These are phyloP conservation scores for Metschnikowia proteae DNA, from an alignment of 805 yeast species.

Conservation along the genomic window DNA sequence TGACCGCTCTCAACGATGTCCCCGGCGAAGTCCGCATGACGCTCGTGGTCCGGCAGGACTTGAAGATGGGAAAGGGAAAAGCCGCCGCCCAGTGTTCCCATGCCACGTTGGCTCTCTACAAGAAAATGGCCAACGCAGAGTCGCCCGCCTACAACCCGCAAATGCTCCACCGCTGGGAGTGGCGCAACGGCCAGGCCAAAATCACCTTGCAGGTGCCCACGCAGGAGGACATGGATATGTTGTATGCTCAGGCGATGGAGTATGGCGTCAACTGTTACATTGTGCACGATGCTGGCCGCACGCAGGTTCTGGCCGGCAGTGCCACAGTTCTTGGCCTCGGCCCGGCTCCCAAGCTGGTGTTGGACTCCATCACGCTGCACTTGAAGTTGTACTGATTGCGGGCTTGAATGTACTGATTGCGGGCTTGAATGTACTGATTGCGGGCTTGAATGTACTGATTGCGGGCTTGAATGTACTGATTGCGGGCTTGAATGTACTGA, in stretches of 20 bases:
- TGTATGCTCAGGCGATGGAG: conserved; percentile 78
- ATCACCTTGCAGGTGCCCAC: conserved; percentile 75
- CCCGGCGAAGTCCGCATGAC: conserved; percentile 88
- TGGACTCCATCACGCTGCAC: conserved; percentile 79
- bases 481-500: too few species aligned
- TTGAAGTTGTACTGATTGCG: conserved; percentile 63
- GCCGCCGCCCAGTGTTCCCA: conserved; percentile 97
- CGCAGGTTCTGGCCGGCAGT: conserved; percentile 93
- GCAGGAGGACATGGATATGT: conserved; percentile 66
- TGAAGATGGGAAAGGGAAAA: conserved; percentile 92
- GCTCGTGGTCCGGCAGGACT: conserved; percentile 79
- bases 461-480: too few species aligned
- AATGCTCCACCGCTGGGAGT: conserved; percentile 71
- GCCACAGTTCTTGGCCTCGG: conserved; percentile 97
- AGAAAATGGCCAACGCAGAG: conserved; percentile 52
- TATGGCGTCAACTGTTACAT: conserved; percentile 73
- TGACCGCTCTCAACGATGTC: conserved; percentile 55
- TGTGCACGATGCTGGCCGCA: conserved; percentile 95
- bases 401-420: too few species aligned
- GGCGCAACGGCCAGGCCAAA: conserved; percentile 84
- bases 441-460: too few species aligned
- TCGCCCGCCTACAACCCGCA: conserved; percentile 57
- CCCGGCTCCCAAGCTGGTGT: conserved; percentile 81
- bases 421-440: too few species aligned
- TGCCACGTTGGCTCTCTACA: conserved; percentile 91